A percentile compares a stretch with the other conserved stretches of the same genome.
These are phyloP conservation scores for Pezicula rhizophila DNA, from an alignment of 2,329 filamentous ascomycete genomes.

Conservation along the genomic window DNA sequence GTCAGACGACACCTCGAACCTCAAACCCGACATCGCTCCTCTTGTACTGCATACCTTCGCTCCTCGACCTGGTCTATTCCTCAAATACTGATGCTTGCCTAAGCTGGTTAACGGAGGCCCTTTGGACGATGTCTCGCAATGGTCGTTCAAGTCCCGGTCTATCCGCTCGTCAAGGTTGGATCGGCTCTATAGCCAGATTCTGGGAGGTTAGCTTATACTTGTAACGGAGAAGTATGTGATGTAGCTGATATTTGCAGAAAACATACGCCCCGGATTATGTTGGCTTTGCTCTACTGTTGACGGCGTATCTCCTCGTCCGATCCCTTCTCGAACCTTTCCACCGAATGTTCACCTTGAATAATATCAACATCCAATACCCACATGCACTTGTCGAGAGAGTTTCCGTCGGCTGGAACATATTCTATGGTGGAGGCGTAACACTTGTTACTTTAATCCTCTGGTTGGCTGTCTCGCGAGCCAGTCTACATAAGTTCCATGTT, in stretches of 20 bases:
- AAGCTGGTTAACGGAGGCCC: background rate
- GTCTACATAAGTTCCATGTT: constrained; percentile 76
- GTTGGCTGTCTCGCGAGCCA: constrained; percentile 56
- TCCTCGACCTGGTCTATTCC: background rate
- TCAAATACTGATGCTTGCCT: background rate
- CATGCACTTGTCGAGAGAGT: constrained; percentile 82
- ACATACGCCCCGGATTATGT: constrained; percentile 88
- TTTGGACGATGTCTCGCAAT: constrained; percentile 12
- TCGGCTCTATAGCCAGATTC: constrained; percentile 27
- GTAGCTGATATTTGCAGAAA: constrained; percentile 41
- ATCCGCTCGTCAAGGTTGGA: constrained; percentile 18
- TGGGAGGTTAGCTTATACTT: constrained; percentile 20
- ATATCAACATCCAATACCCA: constrained; percentile 78
- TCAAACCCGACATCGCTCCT: too few relatives aligned
- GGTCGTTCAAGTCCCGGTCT: constrained; percentile 15
- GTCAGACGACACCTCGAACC: too few relatives aligned
- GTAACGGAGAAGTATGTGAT: background rate
- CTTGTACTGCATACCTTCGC: too few relatives aligned
- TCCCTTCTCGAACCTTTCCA: constrained; percentile 79
- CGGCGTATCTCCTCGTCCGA: constrained; percentile 57
- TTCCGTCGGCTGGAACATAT: constrained; percentile 53
- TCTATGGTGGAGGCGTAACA: constrained; percentile 72
- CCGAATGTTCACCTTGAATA: constrained; percentile 86
- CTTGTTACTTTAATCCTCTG: constrained; percentile 59
- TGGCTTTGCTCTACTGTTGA: constrained; percentile 65